Evolutionary conservation across 2,329 filamentous ascomycete genomes (phyloP).

Genomic region (Colletotrichum falcatum): DNA sequence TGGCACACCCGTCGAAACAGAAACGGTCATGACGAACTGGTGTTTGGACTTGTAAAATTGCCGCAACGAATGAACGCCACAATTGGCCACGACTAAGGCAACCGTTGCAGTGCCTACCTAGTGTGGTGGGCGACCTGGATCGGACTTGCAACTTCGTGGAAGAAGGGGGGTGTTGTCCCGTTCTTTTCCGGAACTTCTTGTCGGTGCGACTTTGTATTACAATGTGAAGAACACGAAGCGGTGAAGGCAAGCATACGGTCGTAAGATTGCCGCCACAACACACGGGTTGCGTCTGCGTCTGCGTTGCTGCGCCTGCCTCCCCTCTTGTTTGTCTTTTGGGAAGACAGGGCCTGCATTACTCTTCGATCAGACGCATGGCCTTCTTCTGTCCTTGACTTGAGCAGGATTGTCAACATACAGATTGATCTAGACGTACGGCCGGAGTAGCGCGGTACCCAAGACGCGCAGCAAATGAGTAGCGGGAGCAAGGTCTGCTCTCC

Average conservation of each 20-base stretch:
- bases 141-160: not conserved
- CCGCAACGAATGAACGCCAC: constrained; percentile 3
- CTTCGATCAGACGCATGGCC: not conserved
- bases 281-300: too few species aligned
- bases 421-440: constrained; percentile 4
- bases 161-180: not conserved
- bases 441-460: not conserved
- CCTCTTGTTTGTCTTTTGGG: too few species aligned
- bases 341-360: too few species aligned
- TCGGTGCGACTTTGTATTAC: not conserved
- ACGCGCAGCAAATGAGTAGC: not conserved
- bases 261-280: too few species aligned
- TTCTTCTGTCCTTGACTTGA: constrained; percentile 9
- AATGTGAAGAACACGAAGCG: not conserved
- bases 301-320: too few species aligned
- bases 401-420: not conserved
- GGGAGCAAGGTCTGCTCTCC: not conserved
- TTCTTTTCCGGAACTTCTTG: not conserved
- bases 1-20: not conserved
- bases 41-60: constrained; percentile 1
- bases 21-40: not conserved
- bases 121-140: not conserved
- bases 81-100: constrained; percentile 10
- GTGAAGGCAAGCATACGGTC: not conserved
- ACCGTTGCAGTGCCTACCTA: not conserved